Conservation (phyloP, 495 filamentous ascomycete species). For the Aspergillus saccharolyticus region DNA sequence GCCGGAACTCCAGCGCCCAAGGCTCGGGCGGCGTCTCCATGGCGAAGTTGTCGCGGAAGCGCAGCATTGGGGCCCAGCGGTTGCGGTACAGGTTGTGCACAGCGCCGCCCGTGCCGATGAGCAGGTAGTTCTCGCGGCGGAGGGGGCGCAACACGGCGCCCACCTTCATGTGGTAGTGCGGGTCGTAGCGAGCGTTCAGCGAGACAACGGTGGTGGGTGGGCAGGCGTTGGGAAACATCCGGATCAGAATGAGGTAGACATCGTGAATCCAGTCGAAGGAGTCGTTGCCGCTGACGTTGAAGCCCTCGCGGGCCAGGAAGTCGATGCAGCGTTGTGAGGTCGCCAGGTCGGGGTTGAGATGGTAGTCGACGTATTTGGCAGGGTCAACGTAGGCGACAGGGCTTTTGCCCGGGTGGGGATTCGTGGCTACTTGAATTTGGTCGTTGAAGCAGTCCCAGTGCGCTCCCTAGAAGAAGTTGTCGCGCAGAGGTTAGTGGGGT, state of each 20-base stretch:
- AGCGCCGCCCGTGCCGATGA: slow-evolving; percentile 58
- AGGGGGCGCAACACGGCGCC: slow-evolving; percentile 49
- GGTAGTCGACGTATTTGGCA: slow-evolving; percentile 52
- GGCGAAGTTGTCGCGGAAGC: slow-evolving; percentile 56
- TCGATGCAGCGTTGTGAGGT: slow-evolving; percentile 41
- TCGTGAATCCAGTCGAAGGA: slow-evolving; percentile 63
- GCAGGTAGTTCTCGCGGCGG: slow-evolving; percentile 43
- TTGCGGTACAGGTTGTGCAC: slow-evolving; percentile 63
- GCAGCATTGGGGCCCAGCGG: slow-evolving; percentile 55
- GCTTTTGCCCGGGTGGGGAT: slow-evolving; percentile 49
- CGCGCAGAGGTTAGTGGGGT: background rate
- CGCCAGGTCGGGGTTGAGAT: slow-evolving; percentile 49
- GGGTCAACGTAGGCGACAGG: slow-evolving; percentile 57
- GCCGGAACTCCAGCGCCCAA: slow-evolving; percentile 55
- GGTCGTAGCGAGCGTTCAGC: slow-evolving; percentile 56
- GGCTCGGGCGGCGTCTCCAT: slow-evolving; percentile 49
- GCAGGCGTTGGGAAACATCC: slow-evolving; percentile 55
- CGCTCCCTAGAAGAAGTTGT: slow-evolving; percentile 41
- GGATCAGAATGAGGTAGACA: slow-evolving; percentile 56
- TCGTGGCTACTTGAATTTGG: slow-evolving; percentile 50
- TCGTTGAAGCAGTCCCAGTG: slow-evolving; percentile 52
- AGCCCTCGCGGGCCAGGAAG: slow-evolving; percentile 41
- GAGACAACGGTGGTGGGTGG: slow-evolving; percentile 55
- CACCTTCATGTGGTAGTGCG: slow-evolving; percentile 54
- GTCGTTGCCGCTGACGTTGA: slow-evolving; percentile 43